Percentiles rank a stretch among this genome's conserved stretches.
These are phyloP conservation scores for Amauroascus verrucosus DNA, from an alignment of 2,329 filamentous ascomycete species.

Conservation along the genomic window DNA sequence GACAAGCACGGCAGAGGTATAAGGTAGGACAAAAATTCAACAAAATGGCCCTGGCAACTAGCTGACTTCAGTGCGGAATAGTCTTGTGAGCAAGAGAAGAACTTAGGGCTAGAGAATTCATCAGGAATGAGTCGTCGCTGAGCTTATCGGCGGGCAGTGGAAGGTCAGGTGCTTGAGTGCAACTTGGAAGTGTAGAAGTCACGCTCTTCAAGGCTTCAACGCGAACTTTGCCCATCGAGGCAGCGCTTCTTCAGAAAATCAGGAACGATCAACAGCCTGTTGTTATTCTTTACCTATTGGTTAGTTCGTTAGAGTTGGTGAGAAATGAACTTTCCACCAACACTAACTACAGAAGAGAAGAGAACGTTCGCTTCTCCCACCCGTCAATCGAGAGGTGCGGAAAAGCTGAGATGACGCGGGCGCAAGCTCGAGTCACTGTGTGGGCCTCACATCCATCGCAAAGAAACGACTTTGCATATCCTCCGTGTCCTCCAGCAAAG, in stretches of 20 bases:
- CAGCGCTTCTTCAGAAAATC: neutral
- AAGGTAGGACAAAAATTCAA: conserved; percentile 7
- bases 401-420: neutral
- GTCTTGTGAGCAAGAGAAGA: conserved; percentile 10
- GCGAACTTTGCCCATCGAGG: conserved; percentile 3
- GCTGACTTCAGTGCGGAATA: conserved; percentile 9
- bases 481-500: neutral
- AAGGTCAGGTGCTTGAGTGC: conserved; percentile 8
- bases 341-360: no score
- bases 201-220: neutral
- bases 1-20: neutral
- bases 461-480: neutral
- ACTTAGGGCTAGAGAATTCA: neutral
- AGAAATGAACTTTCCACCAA: neutral
- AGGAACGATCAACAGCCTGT: neutral
- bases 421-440: neutral
- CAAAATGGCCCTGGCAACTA: conserved; percentile 12
- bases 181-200: conserved; percentile 11
- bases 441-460: neutral
- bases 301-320: neutral
- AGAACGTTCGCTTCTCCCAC: neutral
- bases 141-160: neutral
- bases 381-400: neutral
- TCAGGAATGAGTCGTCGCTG: conserved; percentile 1
- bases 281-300: neutral